phyloP scores from a whole-genome alignment of 257 asterid species.

The Solanum bulbocastanum region DNA sequence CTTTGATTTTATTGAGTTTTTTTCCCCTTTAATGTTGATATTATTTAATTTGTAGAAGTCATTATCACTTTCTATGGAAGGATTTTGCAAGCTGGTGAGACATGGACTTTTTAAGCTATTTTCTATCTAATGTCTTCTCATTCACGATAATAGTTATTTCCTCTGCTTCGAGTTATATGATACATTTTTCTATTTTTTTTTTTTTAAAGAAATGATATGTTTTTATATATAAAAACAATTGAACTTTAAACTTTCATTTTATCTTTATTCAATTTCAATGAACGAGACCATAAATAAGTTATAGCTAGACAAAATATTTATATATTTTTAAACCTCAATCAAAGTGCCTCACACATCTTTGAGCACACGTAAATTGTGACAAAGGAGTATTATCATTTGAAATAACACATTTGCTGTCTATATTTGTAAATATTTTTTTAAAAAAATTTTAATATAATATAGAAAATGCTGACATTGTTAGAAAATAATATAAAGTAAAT shows the following conservation, averaged over 20 bases:
- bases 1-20: neutral
- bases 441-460: neutral
- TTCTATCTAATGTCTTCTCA: neutral
- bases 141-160: neutral
- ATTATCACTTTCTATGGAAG: neutral
- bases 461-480: neutral
- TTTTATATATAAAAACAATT: neutral
- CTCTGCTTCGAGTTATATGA: neutral
- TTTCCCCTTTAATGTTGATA: neutral
- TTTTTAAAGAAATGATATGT: neutral
- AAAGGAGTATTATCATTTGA: neutral
- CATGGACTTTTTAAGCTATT: neutral
- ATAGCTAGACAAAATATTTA: neutral
- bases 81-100: neutral
- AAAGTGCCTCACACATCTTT: neutral
- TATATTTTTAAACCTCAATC: neutral
- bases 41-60: neutral
- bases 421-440: neutral
- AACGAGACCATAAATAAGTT: neutral
- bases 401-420: neutral
- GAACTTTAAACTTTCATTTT: neutral
- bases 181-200: rapidly evolving
- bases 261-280: neutral
- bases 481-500: neutral
- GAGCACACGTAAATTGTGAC: neutral